Conservation (phyloP, 192 early-diverging fungal genomes). For the Coemansia sp. region DNA sequence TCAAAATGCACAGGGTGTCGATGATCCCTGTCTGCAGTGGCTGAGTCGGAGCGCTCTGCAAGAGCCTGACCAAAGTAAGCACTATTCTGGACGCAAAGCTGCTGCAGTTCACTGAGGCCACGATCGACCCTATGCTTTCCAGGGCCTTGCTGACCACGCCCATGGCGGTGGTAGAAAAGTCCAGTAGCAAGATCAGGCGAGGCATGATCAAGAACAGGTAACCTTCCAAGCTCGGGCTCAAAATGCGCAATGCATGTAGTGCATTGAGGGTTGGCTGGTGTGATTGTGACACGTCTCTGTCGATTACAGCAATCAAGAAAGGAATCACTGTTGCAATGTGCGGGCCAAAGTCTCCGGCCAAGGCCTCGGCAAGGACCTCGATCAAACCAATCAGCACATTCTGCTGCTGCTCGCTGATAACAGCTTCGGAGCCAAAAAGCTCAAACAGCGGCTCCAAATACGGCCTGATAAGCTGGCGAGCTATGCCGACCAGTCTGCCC, state of each 20-base stretch:
- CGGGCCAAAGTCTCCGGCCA: constrained; percentile 90
- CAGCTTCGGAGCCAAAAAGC: constrained; percentile 81
- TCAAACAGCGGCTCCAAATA: constrained; percentile 78
- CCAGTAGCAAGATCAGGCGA: constrained; percentile 77
- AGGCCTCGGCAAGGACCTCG: constrained; percentile 81
- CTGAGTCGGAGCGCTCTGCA: constrained; percentile 50
- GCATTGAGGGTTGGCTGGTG: constrained; percentile 67
- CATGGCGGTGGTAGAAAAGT: constrained; percentile 62
- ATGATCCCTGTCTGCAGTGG: constrained; percentile 70
- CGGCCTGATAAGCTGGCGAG: constrained; percentile 89
- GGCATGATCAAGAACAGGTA: constrained; percentile 92
- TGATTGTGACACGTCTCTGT: constrained; percentile 70
- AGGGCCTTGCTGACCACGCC: constrained; percentile 70
- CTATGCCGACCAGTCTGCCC: constrained; percentile 78
- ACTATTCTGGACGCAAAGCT: constrained; percentile 92
- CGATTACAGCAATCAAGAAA: constrained; percentile 84
- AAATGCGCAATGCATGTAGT: constrained; percentile 75
- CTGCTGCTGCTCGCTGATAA: constrained; percentile 64
- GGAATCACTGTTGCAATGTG: constrained; percentile 82
- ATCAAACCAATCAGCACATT: constrained; percentile 72
- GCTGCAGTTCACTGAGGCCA: constrained; percentile 76
- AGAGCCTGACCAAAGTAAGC: constrained; percentile 80
- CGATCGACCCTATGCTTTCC: constrained; percentile 70
- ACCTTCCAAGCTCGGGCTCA: constrained; percentile 90
- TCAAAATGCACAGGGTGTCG: constrained; percentile 79